Conservation (phyloP, 345 rosid genomes). For the Boechera divaricarpa region DNA sequence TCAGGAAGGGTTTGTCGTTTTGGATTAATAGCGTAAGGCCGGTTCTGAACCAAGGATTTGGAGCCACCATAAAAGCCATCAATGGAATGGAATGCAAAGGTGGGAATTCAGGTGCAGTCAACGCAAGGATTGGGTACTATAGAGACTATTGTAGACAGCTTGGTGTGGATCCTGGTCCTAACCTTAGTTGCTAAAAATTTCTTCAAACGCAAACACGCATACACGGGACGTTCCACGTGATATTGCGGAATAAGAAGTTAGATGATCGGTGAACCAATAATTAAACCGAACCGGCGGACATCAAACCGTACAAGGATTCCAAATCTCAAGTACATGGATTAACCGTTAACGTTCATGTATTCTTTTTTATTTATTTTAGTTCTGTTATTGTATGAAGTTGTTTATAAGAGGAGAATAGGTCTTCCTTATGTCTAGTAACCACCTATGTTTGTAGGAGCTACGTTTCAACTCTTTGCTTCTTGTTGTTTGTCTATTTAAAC, state of each 20-base stretch:
- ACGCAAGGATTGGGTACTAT: constrained; percentile 13
- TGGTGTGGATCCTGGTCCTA: constrained; percentile 20
- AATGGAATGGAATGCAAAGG: constrained; percentile 15
- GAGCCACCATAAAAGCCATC: constrained; percentile 27
- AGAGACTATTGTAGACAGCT: constrained; percentile 16
- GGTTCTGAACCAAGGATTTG: constrained; percentile 27
- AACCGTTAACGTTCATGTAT: too few relatives aligned
- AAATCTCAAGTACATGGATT: too few relatives aligned
- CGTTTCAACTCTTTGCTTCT: not conserved
- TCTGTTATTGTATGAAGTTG: too few relatives aligned
- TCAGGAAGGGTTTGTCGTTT: not conserved
- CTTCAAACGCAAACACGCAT: not conserved
- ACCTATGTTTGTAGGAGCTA: not conserved
- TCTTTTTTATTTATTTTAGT: too few relatives aligned
- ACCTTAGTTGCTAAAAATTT: constrained; percentile 11
- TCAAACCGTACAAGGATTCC: too few relatives aligned
- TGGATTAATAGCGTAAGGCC: not conserved
- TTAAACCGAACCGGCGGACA: too few relatives aligned
- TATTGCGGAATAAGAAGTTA: not conserved
- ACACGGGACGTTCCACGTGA: not conserved
- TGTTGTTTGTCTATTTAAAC: not conserved
- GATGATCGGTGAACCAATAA: not conserved
- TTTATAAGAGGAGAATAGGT: not conserved
- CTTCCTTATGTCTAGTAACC: not conserved
- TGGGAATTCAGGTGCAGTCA: not conserved